phyloP scores from a whole-genome alignment of 2,329 filamentous ascomycete species.

The Madurella fahalii region DNA sequence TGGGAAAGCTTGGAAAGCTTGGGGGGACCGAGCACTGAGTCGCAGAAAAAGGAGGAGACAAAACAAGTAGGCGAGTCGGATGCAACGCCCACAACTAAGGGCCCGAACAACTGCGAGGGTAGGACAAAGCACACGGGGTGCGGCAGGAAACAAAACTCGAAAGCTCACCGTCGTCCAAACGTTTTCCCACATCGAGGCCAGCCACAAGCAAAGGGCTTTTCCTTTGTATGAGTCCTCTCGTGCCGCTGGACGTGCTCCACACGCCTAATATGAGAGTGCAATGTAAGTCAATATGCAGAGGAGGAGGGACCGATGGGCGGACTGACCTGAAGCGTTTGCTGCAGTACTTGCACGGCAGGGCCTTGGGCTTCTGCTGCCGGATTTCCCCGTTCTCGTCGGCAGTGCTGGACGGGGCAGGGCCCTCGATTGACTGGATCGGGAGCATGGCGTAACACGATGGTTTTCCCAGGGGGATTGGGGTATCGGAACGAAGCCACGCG shows the following conservation, averaged over 20 bases:
- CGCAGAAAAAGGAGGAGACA: too few species aligned
- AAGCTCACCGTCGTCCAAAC: conserved; percentile 56
- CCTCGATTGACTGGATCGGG: conserved; percentile 51
- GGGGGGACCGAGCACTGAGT: not conserved
- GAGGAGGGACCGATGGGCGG: conserved; percentile 24
- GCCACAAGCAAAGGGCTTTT: conserved; percentile 58
- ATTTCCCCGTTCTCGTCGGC: conserved; percentile 47
- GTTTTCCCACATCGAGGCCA: conserved; percentile 60
- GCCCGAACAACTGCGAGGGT: conserved; percentile 10
- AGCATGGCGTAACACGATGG: conserved; percentile 39
- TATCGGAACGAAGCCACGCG: conserved; percentile 25
- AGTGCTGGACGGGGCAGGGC: conserved; percentile 35
- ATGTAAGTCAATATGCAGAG: conserved; percentile 39
- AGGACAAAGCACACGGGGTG: conserved; percentile 12
- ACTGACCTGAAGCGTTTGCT: conserved; percentile 59
- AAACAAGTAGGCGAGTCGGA: not conserved
- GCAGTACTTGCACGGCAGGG: conserved; percentile 59
- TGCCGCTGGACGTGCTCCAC: conserved; percentile 63
- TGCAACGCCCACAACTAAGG: not conserved
- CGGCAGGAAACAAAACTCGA: conserved; percentile 24
- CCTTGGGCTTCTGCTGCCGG: conserved; percentile 58
- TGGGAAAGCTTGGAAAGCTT: not conserved
- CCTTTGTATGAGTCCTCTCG: conserved; percentile 61
- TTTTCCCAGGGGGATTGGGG: conserved; percentile 23
- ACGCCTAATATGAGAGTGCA: conserved; percentile 44